A percentile compares a stretch with the other conserved stretches of the same genome.
phyloP scores from a whole-genome alignment of 371 early-diverging fungal genomes.

The Syncephalastrum racemosum region DNA sequence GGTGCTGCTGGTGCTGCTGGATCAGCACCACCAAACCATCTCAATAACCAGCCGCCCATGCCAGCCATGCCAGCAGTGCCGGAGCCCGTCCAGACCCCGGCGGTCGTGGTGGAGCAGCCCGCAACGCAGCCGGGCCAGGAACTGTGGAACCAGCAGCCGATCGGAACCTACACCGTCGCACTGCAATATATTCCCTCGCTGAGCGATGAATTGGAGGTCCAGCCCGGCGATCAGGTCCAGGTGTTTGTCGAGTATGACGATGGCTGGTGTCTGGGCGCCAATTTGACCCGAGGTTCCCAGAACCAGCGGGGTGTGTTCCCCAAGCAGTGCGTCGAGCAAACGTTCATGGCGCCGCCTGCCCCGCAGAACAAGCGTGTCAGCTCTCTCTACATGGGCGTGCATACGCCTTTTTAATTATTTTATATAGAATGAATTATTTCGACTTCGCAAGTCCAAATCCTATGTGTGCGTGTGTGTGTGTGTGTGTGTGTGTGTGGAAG shows the following conservation, averaged over 20 bases:
- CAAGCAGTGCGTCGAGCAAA: constrained; percentile 39
- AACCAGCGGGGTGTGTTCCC: constrained; percentile 53
- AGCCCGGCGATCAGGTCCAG: constrained; percentile 28
- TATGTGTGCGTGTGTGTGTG: no score
- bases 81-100: not conserved
- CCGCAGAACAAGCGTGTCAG: constrained; percentile 19
- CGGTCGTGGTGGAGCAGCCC: not conserved
- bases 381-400: constrained; percentile 13
- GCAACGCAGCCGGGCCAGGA: constrained; percentile 2
- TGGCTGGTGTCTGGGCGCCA: constrained; percentile 24
- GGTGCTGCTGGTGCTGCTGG: constrained; percentile 4
- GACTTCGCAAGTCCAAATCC: no score
- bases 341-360: constrained; percentile 10
- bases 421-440: no score
- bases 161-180: constrained; percentile 44
- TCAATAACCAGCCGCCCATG: not conserved
- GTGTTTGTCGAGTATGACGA: constrained; percentile 27
- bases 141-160: constrained; percentile 12
- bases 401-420: not conserved
- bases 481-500: not conserved
- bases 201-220: constrained; percentile 27
- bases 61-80: no score
- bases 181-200: constrained; percentile 37
- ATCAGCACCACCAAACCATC: not conserved
- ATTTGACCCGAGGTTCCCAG: constrained; percentile 16